These are phyloP conservation scores for Peterozyma toletana DNA, from an alignment of 805 yeast genomes.

Conservation along the genomic window DNA sequence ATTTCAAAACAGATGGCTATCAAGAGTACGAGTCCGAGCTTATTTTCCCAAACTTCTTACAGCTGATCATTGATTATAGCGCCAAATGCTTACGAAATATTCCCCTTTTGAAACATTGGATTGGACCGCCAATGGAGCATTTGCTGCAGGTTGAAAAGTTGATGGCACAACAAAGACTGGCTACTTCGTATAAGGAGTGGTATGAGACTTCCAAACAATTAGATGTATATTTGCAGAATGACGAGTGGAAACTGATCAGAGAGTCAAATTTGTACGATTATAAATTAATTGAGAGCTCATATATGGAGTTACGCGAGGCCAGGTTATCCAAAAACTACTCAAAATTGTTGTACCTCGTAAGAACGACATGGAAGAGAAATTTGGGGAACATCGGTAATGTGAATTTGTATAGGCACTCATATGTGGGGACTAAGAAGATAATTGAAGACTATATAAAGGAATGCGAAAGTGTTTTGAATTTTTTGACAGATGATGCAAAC, in stretches of 20 bases:
- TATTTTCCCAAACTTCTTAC: background rate
- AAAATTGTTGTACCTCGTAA: slow-evolving; percentile 58
- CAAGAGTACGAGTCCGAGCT: slow-evolving; percentile 4
- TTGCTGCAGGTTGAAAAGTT: slow-evolving; percentile 28
- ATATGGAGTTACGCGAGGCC: slow-evolving; percentile 52
- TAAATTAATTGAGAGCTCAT: slow-evolving; percentile 43
- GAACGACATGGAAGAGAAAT: slow-evolving; percentile 83
- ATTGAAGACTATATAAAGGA: slow-evolving; percentile 82
- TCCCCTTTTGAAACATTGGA: slow-evolving; percentile 26
- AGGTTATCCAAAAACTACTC: slow-evolving; percentile 51
- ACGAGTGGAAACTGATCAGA: slow-evolving; percentile 62
- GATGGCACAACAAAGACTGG: slow-evolving; percentile 36
- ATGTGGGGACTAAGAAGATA: slow-evolving; percentile 76
- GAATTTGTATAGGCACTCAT: slow-evolving; percentile 67
- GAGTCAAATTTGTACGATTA: slow-evolving; percentile 72
- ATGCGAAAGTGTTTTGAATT: slow-evolving; percentile 45
- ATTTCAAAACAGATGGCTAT: slow-evolving; percentile 6
- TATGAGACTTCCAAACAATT: slow-evolving; percentile 49
- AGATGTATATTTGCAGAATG: slow-evolving; percentile 58
- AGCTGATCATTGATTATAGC: slow-evolving; percentile 21
- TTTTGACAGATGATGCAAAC: slow-evolving; percentile 28
- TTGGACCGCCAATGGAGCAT: slow-evolving; percentile 30
- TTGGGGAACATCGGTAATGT: slow-evolving; percentile 83
- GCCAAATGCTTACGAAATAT: slow-evolving; percentile 24
- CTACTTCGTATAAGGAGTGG: slow-evolving; percentile 56